These are phyloP conservation scores for Zostera marina DNA, from an alignment of 116 monocot genomes.

Conservation along the genomic window DNA sequence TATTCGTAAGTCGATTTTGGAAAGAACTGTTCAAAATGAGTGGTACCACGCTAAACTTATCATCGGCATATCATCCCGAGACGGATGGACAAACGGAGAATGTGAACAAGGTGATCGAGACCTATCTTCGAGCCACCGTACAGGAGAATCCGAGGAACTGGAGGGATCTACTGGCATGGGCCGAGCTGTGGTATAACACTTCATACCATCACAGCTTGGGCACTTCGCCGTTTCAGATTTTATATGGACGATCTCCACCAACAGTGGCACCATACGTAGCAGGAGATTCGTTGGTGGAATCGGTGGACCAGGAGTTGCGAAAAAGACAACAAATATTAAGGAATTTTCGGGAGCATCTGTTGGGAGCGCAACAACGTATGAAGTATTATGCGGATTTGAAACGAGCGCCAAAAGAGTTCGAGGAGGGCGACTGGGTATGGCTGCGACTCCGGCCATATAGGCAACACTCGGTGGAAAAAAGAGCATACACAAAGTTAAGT, in stretches of 20 bases:
- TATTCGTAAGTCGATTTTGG: neutral
- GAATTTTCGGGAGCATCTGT: neutral
- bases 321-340: neutral
- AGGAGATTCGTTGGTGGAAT: neutral
- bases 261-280: fast-evolving
- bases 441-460: too few relatives aligned
- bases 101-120: neutral
- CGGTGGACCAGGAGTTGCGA: neutral
- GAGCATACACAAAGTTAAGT: too few relatives aligned
- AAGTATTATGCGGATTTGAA: neutral
- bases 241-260: neutral
- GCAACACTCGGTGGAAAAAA: too few relatives aligned
- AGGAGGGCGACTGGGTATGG: too few relatives aligned
- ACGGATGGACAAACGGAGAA: neutral
- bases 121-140: neutral
- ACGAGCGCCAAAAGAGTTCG: too few relatives aligned
- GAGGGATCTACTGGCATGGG: neutral
- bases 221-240: neutral
- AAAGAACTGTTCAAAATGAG: neutral
- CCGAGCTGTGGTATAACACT: neutral
- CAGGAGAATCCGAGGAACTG: neutral
- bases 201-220: neutral
- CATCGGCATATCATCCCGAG: neutral
- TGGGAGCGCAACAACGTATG: neutral
- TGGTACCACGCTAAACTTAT: neutral